Conservation (phyloP, 495 filamentous ascomycete genomes). For the Alectoria sarmentosa region DNA sequence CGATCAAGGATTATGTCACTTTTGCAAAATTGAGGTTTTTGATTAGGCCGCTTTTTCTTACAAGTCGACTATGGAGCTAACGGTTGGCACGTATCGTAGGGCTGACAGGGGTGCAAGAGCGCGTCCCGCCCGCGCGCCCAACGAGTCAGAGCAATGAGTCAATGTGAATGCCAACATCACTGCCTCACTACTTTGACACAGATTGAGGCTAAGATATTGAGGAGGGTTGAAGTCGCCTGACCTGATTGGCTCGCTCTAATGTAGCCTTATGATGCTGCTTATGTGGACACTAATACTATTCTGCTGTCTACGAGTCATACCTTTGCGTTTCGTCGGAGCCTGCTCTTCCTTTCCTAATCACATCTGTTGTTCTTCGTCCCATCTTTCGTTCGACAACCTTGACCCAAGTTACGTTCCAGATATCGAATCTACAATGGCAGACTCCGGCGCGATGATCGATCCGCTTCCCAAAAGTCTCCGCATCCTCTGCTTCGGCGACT, state of each 20-base stretch:
- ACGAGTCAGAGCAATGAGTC: background rate
- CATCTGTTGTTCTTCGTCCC: slow-evolving; percentile 17
- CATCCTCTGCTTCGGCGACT: slow-evolving; percentile 61
- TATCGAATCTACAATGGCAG: slow-evolving; percentile 9
- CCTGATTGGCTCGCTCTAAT: background rate
- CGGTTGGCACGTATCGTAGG: background rate
- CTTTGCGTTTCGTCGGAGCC: background rate
- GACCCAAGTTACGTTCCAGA: background rate
- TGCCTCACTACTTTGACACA: too few species aligned
- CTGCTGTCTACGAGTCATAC: background rate
- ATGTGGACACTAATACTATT: background rate
- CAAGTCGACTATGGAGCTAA: background rate
- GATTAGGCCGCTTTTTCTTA: background rate
- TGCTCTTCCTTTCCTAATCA: slow-evolving; percentile 17
- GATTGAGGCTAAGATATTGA: too few species aligned
- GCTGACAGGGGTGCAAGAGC: background rate
- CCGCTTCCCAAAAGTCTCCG: slow-evolving; percentile 16
- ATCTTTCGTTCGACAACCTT: background rate
- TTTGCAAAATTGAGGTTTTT: too few species aligned
- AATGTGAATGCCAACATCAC: background rate
- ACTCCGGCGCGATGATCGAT: background rate
- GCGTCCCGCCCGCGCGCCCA: background rate
- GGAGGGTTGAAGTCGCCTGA: background rate
- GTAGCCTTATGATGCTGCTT: background rate
- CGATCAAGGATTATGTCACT: too few species aligned